Evolutionary conservation across 164 flowering plant genomes (phyloP).

Genomic region (Vitis labrusca): DNA sequence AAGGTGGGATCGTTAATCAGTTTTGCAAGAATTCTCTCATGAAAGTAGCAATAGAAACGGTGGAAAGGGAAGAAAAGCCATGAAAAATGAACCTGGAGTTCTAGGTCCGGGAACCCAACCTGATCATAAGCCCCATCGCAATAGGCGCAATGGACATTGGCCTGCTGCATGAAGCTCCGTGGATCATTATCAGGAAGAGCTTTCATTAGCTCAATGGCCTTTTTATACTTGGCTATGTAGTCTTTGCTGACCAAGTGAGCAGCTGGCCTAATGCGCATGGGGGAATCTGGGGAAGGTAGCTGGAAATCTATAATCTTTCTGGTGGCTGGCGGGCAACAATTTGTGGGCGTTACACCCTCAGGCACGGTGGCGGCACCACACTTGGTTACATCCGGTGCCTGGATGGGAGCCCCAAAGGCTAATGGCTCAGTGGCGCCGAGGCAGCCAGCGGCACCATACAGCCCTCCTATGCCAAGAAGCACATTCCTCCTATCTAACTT

Average conservation of each 20-base stretch:
- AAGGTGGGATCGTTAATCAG: conserved; percentile 60
- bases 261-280: conserved; percentile 52
- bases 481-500: conserved; percentile 45
- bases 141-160: conserved; percentile 72
- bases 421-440: conserved; percentile 4
- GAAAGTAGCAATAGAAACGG: conserved; percentile 44
- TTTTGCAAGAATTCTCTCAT: conserved; percentile 52
- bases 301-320: conserved; percentile 43
- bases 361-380: conserved; percentile 39
- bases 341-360: conserved; percentile 13
- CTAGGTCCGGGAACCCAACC: conserved; percentile 39
- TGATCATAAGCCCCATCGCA: conserved; percentile 52
- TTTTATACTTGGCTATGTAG: conserved; percentile 49
- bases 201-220: conserved; percentile 53
- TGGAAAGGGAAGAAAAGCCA: conserved; percentile 76
- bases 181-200: conserved; percentile 55
- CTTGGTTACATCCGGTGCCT: conserved; percentile 25
- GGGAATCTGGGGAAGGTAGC: conserved; percentile 29
- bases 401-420: conserved; percentile 31
- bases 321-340: conserved; percentile 63
- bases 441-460: conserved; percentile 31
- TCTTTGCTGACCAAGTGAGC: conserved; percentile 44
- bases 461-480: conserved; percentile 55
- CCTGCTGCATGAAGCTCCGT: conserved; percentile 57
- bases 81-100: conserved; percentile 54